Conservation (phyloP, 2,329 filamentous ascomycete genomes). For the Malbranchea zuffiana region DNA sequence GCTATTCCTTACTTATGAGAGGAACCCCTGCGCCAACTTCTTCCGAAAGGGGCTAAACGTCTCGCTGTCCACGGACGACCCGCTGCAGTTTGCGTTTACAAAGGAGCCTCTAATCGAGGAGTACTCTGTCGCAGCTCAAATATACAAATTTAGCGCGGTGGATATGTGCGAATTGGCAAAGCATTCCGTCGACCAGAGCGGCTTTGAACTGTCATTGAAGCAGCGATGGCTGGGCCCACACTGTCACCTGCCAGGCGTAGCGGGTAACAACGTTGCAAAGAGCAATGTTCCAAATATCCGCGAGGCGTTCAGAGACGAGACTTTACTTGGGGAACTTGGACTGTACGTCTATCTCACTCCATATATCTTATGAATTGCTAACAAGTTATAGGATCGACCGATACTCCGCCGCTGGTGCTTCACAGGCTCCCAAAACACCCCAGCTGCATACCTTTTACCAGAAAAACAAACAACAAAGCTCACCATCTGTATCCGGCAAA, state of each 20-base stretch:
- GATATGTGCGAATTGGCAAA: constrained; percentile 98
- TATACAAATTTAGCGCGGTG: constrained; percentile 91
- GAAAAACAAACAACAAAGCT: constrained; percentile 3
- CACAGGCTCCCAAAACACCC: constrained; percentile 11
- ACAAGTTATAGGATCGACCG: constrained; percentile 22
- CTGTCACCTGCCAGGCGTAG: constrained; percentile 65
- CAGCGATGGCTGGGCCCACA: constrained; percentile 78
- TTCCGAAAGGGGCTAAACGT: constrained; percentile 93
- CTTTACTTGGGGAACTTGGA: constrained; percentile 66
- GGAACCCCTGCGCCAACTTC: constrained; percentile 92
- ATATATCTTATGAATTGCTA: constrained; percentile 18
- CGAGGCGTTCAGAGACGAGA: constrained; percentile 81
- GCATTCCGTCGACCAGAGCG: constrained; percentile 88
- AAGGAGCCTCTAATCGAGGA: constrained; percentile 98
- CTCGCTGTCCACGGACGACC: constrained; percentile 91
- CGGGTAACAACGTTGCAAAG: constrained; percentile 86
- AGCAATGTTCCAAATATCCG: constrained; percentile 92
- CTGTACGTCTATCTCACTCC: constrained; percentile 53
- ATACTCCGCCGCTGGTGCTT: constrained; percentile 16
- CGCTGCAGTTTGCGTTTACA: constrained; percentile 94
- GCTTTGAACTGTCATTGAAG: constrained; percentile 82
- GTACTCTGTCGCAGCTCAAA: constrained; percentile 94
- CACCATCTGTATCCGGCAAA: constrained; percentile 4
- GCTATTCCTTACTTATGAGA: constrained; percentile 87
- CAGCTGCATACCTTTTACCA: constrained; percentile 7